These are phyloP conservation scores for Penicillium flavigenum DNA, from an alignment of 495 filamentous ascomycete genomes.

Conservation along the genomic window DNA sequence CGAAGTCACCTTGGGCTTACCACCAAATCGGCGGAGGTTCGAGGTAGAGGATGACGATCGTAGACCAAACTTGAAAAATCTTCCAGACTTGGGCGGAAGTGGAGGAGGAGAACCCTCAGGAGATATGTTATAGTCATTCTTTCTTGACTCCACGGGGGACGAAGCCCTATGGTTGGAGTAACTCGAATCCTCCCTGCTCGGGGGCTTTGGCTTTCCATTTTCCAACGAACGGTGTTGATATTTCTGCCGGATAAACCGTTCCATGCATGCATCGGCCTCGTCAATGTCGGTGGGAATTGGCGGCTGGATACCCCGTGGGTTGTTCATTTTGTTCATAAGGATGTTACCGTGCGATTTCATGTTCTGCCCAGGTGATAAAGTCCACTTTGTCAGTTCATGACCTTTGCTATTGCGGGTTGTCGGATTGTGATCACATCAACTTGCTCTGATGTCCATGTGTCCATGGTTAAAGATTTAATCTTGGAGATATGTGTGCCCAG, in stretches of 20 bases:
- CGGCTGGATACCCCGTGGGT: slow-evolving; percentile 77
- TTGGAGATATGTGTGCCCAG: slow-evolving; percentile 97
- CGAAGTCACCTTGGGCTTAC: slow-evolving; percentile 30
- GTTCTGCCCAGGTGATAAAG: slow-evolving; percentile 50
- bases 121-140: slow-evolving; percentile 21
- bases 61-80: slow-evolving; percentile 70
- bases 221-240: slow-evolving; percentile 69
- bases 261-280: slow-evolving; percentile 88
- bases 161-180: slow-evolving; percentile 31
- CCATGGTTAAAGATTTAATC: slow-evolving; percentile 97
- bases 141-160: slow-evolving; percentile 13
- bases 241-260: slow-evolving; percentile 90
- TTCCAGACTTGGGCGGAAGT: slow-evolving; percentile 77
- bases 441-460: slow-evolving; percentile 91
- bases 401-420: not conserved
- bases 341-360: slow-evolving; percentile 91
- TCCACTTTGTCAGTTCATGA: slow-evolving; percentile 20
- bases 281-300: slow-evolving; percentile 84
- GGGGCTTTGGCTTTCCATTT: slow-evolving; percentile 50
- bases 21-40: slow-evolving; percentile 44
- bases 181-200: slow-evolving; percentile 42
- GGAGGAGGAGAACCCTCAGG: slow-evolving; percentile 66
- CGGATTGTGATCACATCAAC: slow-evolving; percentile 69
- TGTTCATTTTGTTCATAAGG: slow-evolving; percentile 81
- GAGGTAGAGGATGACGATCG: slow-evolving; percentile 71